A percentile compares a stretch with the other conserved stretches of the same genome.
These are phyloP conservation scores for Clavispora phyllophila DNA, from an alignment of 805 yeast species.

Conservation along the genomic window DNA sequence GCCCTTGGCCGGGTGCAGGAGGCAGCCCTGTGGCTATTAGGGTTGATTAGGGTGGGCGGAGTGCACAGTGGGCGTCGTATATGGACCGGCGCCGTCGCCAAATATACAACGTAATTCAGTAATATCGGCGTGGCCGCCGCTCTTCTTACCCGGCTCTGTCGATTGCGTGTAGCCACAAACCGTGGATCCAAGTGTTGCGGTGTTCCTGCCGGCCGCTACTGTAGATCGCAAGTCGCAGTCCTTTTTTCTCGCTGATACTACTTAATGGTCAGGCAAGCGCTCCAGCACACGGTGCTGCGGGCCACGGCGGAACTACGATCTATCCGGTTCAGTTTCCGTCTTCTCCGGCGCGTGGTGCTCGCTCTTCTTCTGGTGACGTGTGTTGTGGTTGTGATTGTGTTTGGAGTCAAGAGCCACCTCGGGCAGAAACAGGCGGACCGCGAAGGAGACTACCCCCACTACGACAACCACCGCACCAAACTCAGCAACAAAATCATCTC, in stretches of 20 bases:
- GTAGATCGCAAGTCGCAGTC: background rate
- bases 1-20: no score
- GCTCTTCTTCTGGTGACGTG: slow-evolving; percentile 1
- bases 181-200: no score
- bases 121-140: no score
- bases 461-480: slow-evolving; percentile 4
- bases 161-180: no score
- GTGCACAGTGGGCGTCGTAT: no score
- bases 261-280: background rate
- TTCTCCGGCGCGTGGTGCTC: slow-evolving; percentile 4
- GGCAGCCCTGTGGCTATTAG: no score
- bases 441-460: slow-evolving; percentile 9
- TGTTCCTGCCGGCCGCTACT: no score
- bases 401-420: background rate
- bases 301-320: background rate
- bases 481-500: slow-evolving; percentile 13
- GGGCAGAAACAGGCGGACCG: background rate
- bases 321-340: background rate
- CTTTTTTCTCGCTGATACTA: background rate
- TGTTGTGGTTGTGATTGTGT: background rate
- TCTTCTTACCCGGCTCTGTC: no score
- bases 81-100: no score
- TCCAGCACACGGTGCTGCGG: background rate
- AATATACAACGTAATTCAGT: no score
- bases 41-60: no score